Conservation (phyloP, 2,329 filamentous ascomycete species). For the Verticillium longisporum region DNA sequence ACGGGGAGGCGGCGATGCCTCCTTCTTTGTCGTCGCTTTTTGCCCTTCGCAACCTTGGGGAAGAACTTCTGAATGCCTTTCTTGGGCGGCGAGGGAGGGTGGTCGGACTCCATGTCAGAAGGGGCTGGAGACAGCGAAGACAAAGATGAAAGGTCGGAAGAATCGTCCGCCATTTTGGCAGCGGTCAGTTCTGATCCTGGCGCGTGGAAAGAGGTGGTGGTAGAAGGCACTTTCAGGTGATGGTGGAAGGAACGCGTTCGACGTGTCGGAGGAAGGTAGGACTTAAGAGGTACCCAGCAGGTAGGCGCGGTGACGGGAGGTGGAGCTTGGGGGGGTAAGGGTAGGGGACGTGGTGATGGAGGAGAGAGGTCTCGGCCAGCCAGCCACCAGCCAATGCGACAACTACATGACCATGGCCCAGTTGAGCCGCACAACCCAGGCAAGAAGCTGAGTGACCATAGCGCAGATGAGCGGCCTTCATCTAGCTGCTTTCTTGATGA, state of each 20-base stretch:
- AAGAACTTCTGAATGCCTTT: constrained; percentile 64
- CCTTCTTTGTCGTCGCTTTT: constrained; percentile 39
- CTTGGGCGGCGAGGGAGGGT: constrained; percentile 23
- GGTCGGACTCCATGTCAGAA: constrained; percentile 44
- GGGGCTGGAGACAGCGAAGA: constrained; percentile 40
- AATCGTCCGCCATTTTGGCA: constrained; percentile 52
- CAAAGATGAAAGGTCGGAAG: constrained; percentile 56
- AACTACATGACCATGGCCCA: neutral
- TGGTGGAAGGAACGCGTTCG: neutral
- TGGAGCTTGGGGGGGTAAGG: neutral
- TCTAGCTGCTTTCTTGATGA: neutral
- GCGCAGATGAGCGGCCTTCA: neutral
- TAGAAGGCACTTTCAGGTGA: neutral
- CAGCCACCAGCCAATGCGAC: neutral
- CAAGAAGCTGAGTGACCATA: neutral
- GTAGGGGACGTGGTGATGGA: neutral
- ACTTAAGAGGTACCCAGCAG: neutral
- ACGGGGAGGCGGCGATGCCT: constrained; percentile 58
- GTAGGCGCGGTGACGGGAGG: neutral
- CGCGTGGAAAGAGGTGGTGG: neutral
- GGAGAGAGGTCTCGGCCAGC: neutral
- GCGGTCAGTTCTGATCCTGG: neutral
- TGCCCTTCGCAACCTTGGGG: constrained; percentile 45
- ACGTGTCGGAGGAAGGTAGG: neutral
- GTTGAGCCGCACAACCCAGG: neutral